Evolutionary conservation across 2,329 filamentous ascomycete species (phyloP).

Genomic region (Balansia obtecta): DNA sequence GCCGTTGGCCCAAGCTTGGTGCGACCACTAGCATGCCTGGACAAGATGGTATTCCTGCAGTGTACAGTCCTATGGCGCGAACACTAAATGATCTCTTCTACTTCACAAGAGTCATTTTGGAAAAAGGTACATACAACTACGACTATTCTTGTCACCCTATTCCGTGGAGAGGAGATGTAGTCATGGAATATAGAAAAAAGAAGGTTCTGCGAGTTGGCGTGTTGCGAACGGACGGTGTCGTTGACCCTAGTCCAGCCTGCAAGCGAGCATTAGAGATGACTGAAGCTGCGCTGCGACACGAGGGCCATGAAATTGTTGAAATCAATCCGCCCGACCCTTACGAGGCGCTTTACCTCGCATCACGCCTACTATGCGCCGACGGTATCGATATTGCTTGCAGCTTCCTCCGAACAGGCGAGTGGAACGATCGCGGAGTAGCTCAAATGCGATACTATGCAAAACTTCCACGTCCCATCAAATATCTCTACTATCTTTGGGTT

Average conservation of each 20-base stretch:
- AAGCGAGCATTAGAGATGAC: constrained; percentile 60
- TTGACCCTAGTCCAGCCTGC: constrained; percentile 79
- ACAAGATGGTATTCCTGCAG: constrained; percentile 78
- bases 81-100: constrained; percentile 74
- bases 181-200: constrained; percentile 46
- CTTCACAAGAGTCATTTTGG: constrained; percentile 66
- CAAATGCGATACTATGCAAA: constrained; percentile 65
- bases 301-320: constrained; percentile 64
- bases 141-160: constrained; percentile 78
- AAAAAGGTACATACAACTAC: constrained; percentile 80
- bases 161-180: constrained; percentile 56
- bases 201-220: constrained; percentile 61
- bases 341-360: constrained; percentile 63
- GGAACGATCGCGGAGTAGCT: constrained; percentile 63
- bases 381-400: constrained; percentile 70
- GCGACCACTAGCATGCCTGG: constrained; percentile 82
- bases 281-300: constrained; percentile 52
- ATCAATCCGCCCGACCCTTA: constrained; percentile 56
- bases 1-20: constrained; percentile 78
- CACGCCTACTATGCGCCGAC: constrained; percentile 72
- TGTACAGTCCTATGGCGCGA: constrained; percentile 86
- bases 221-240: constrained; percentile 67
- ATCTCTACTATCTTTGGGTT: constrained; percentile 82
- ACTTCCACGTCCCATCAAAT: constrained; percentile 63
- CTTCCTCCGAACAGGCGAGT: constrained; percentile 65